Percentiles rank a stretch among this genome's conserved stretches.
Evolutionary conservation across 1,284 basidiomycete genomes (phyloP).

Genomic region (Phylloporus sp.): DNA sequence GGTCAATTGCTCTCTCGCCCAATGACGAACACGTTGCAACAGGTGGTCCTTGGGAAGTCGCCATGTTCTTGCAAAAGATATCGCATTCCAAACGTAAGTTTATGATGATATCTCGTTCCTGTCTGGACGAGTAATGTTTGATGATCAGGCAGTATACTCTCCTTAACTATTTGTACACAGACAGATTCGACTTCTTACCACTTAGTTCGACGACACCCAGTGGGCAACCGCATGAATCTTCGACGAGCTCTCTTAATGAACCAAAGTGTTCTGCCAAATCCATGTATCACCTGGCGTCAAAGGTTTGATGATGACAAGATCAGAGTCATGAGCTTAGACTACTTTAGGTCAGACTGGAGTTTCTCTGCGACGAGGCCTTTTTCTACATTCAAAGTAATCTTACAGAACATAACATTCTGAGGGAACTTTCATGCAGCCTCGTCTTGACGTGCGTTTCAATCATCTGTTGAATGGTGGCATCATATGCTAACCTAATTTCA

Average conservation of each 20-base stretch:
- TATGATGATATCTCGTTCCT: neutral
- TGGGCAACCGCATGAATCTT: neutral
- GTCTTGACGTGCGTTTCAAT: slow-evolving; percentile 19
- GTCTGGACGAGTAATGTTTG: neutral
- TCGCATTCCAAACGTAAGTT: slow-evolving; percentile 23
- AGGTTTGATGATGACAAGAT: neutral
- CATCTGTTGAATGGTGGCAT: too few species aligned
- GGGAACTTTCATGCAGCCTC: slow-evolving; percentile 28
- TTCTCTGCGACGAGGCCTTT: slow-evolving; percentile 2
- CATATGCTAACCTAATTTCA: neutral
- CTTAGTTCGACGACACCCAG: neutral
- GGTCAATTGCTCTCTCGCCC: too few species aligned
- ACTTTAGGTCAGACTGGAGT: slow-evolving; percentile 19
- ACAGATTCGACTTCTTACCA: neutral
- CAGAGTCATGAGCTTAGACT: neutral
- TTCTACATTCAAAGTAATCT: slow-evolving; percentile 23
- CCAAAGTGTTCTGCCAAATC: neutral
- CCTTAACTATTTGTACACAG: neutral
- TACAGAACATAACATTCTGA: slow-evolving; percentile 30
- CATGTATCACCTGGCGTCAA: neutral
- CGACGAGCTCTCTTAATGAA: neutral
- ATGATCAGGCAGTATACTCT: neutral
- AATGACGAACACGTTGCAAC: too few species aligned
- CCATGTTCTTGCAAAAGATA: slow-evolving; percentile 28
- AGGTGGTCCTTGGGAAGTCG: slow-evolving; percentile 6